These are phyloP conservation scores for Saksenaea oblongispora DNA, from an alignment of 371 early-diverging fungal species.

Conservation along the genomic window DNA sequence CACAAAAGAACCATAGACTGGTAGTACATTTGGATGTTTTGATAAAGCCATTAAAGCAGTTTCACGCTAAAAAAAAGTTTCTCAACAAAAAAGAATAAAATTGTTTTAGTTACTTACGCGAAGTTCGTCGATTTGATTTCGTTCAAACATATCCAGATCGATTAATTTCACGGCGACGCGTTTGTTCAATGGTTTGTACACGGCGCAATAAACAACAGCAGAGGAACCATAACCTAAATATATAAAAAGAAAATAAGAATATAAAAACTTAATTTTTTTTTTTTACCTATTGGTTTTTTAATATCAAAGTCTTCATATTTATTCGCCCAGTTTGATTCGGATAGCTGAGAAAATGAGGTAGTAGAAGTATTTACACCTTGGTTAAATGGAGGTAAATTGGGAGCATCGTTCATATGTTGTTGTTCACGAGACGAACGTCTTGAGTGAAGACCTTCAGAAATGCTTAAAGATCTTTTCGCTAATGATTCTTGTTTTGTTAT, in stretches of 20 bases:
- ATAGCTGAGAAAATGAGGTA: neutral
- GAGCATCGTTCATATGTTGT: neutral
- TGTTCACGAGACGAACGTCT: neutral
- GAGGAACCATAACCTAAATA: constrained; percentile 76
- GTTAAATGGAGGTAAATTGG: neutral
- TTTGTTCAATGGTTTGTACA: constrained; percentile 12
- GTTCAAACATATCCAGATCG: constrained; percentile 17
- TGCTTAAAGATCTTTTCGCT: constrained; percentile 1
- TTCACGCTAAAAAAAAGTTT: constrained; percentile 60
- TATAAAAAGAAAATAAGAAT: neutral
- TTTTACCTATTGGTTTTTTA: neutral
- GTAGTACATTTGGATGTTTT: constrained; percentile 80
- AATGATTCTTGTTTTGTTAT: neutral
- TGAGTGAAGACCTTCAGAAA: neutral
- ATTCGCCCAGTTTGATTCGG: constrained; percentile 2
- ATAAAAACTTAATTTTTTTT: no score
- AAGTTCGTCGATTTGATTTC: constrained; percentile 20
- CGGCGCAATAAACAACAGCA: constrained; percentile 71
- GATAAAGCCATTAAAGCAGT: constrained; percentile 87
- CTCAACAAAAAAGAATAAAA: neutral
- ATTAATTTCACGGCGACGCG: constrained; percentile 16
- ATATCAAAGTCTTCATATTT: constrained; percentile 3
- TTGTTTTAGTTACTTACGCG: constrained; percentile 9
- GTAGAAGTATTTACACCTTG: neutral
- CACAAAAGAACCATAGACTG: constrained; percentile 82